phyloP scores from a whole-genome alignment of 2,329 filamentous ascomycete genomes.

The Rugonectria rugulosa region DNA sequence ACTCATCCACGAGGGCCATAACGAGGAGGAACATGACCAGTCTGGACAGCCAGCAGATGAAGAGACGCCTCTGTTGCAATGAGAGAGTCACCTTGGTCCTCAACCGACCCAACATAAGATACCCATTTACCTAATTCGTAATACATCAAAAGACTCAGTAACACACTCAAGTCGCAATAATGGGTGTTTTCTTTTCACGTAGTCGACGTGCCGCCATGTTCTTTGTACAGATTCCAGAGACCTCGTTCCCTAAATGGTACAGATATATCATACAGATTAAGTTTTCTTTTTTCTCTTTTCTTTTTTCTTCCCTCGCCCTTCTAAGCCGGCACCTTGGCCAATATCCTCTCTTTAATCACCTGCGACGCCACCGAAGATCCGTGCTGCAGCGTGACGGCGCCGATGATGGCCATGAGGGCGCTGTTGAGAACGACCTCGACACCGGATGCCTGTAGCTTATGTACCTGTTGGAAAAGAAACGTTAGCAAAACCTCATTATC shows the following conservation, averaged over 20 bases:
- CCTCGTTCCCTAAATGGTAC: conserved; percentile 40
- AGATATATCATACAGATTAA: conserved; percentile 42
- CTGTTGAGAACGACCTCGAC: conserved; percentile 77
- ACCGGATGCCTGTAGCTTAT: conserved; percentile 77
- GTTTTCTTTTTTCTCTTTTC: neutral
- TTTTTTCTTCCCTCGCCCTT: conserved; percentile 1
- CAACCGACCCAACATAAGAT: conserved; percentile 9
- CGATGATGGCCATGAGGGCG: conserved; percentile 84
- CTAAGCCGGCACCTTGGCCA: conserved; percentile 49
- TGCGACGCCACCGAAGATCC: conserved; percentile 80
- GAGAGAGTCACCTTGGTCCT: conserved; percentile 5
- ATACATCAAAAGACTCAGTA: conserved; percentile 31
- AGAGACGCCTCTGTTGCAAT: conserved; percentile 45
- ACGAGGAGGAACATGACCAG: conserved; percentile 21
- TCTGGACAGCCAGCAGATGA: conserved; percentile 36
- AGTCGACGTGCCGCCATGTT: conserved; percentile 29
- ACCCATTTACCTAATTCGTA: conserved; percentile 20
- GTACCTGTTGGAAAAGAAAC: conserved; percentile 52
- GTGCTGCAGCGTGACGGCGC: conserved; percentile 87
- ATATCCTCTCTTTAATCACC: conserved; percentile 78
- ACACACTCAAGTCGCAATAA: conserved; percentile 29
- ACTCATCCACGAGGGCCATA: conserved; percentile 40
- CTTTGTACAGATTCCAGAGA: conserved; percentile 37
- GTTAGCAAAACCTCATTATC: conserved; percentile 13
- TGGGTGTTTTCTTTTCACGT: conserved; percentile 24